Evolutionary conservation across 768 basidiomycete genomes (phyloP).

Genomic region (Cystobasidium ongulense): DNA sequence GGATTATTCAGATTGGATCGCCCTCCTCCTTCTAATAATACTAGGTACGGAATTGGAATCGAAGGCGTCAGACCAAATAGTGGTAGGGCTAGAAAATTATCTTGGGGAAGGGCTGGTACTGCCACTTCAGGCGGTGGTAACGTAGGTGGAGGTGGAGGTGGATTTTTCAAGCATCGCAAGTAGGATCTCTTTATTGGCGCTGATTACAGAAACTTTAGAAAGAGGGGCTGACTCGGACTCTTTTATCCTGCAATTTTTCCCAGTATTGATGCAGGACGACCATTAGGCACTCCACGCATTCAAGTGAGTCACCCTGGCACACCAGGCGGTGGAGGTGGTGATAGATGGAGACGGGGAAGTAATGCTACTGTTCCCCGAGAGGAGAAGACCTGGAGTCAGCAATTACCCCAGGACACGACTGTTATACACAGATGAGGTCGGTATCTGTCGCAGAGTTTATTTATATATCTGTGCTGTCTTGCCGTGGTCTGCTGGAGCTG

Average conservation of each 20-base stretch:
- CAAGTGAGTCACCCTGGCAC: not conserved
- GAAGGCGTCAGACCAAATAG: not conserved
- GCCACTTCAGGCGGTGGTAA: not conserved
- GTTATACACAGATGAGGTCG: not conserved
- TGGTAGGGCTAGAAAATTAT: not conserved
- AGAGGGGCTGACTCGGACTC: not conserved
- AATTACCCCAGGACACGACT: conserved; percentile 10
- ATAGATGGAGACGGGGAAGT: not conserved
- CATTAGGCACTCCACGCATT: not conserved
- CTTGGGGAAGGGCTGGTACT: not conserved
- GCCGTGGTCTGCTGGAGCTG: too few relatives aligned
- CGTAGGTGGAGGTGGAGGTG: not conserved
- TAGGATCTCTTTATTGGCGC: not conserved
- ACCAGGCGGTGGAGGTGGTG: not conserved
- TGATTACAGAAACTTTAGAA: not conserved
- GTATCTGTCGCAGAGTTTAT: not conserved
- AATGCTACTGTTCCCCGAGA: not conserved
- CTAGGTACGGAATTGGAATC: not conserved
- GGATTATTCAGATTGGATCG: not conserved
- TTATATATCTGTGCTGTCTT: too few relatives aligned
- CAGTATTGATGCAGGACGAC: conserved; percentile 7
- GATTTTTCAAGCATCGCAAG: conserved; percentile 27
- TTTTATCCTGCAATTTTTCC: conserved; percentile 21
- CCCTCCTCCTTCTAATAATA: not conserved
- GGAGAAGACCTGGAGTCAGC: conserved; percentile 16